Conservation (phyloP, 805 yeast genomes). For the Soucietia sequanensis region DNA sequence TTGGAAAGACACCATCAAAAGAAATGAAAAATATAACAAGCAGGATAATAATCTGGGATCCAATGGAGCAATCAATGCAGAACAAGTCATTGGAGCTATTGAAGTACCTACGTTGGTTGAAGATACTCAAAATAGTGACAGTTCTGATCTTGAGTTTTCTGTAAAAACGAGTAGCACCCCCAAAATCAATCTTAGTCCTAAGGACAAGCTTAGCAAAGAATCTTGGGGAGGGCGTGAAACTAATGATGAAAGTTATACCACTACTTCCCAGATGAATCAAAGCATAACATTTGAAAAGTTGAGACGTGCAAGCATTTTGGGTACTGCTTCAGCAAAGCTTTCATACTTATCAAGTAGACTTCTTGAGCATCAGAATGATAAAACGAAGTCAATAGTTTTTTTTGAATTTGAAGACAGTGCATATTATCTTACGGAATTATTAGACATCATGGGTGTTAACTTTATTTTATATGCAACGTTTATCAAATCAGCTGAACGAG, state of each 20-base stretch:
- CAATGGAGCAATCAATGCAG: slow-evolving; percentile 6
- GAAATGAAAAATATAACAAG: slow-evolving; percentile 38
- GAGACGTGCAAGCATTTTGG: slow-evolving; percentile 44
- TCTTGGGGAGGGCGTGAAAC: slow-evolving; percentile 21
- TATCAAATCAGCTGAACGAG: slow-evolving; percentile 48
- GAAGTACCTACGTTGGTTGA: slow-evolving; percentile 5
- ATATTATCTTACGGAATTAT: slow-evolving; percentile 60
- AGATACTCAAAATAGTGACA: neutral
- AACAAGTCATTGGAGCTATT: slow-evolving; percentile 10
- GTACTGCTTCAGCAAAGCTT: slow-evolving; percentile 63
- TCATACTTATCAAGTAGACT: slow-evolving; percentile 57
- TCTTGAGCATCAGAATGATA: slow-evolving; percentile 47
- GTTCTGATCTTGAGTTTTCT: neutral
- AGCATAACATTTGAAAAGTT: slow-evolving; percentile 13
- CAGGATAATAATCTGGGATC: slow-evolving; percentile 35
- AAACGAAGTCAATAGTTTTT: slow-evolving; percentile 58
- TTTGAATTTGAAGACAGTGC: slow-evolving; percentile 74
- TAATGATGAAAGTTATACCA: slow-evolving; percentile 4
- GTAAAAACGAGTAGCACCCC: neutral
- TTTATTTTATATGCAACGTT: slow-evolving; percentile 67
- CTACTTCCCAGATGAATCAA: too few relatives aligned
- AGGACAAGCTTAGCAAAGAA: slow-evolving; percentile 12
- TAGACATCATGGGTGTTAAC: slow-evolving; percentile 59
- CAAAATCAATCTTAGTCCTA: slow-evolving; percentile 4
- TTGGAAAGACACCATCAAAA: slow-evolving; percentile 44